Evolutionary conservation across 2,329 filamentous ascomycete species (phyloP), one percentile per base, ranked within the genome.

Genomic region (Aspergillus piperis): DNA sequence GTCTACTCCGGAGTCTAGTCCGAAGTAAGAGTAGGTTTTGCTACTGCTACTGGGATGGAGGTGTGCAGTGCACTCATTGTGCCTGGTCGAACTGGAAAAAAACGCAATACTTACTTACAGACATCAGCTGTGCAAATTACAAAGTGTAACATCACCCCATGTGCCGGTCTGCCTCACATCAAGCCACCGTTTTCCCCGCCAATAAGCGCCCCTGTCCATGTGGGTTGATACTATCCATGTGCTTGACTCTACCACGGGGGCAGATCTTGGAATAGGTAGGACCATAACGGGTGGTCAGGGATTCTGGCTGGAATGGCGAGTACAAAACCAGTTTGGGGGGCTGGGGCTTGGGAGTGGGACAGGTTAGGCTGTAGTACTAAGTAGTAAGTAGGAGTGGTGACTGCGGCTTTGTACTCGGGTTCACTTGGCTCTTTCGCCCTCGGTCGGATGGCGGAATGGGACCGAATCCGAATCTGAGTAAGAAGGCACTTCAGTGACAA

Each of bases 91-190:
- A 41, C 52, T 11, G 47, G 39, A 53, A 19, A 21, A 27, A 27
- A 27, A 25, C 38, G 23, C 3, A 30, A 44, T 38, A 13, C 32
- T 36, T 50, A 50, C 47, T 36, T 50, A 50, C 47, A 19, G 25
- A 25, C 25, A n/a, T 48, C 17, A 17, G 47, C 27, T 17, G 32
- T 23, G n/a, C n/a, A 27, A 36, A 15, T 13, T 36, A 36, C 32
- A 36, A 10, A 25, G 25, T 59, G 32, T 38, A 38, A 30, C 23
- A 48, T 59, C 57, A 48, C 23, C 32, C 57, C 57, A 58, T 54
- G 23, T 27, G 48, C 49, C 41, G 19, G 39, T 36, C 32, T 36
- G 32, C 56, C 27, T 58, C 57, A 52, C 57, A 44, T 54, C 38
- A 30, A 41, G 39, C 50, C 32, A 54, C 25, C 5, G 5, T 25